Evolutionary conservation across 305 asterid genomes (phyloP), one percentile per base, ranked within the genome.

Genomic region (Fraxinus albicans): DNA sequence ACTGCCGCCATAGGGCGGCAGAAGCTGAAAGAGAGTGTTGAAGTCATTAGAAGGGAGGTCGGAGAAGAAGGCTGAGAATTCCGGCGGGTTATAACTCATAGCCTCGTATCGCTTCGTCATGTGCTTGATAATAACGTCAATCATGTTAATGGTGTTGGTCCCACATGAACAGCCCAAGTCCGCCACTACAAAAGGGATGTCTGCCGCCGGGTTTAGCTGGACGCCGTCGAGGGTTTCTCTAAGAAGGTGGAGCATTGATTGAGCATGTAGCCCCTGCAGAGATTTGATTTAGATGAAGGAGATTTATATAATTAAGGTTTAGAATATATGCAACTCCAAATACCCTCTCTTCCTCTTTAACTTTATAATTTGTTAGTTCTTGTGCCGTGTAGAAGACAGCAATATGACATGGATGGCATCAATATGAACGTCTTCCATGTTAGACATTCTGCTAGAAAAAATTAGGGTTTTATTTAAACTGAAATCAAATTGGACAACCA

Each of bases 121-220:
- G 82, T 96, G 98, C 69, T 93, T 88, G 77, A 96, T 87, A 87
- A 96, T 96, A 38, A 89, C 93, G 6, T 94, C 98, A 82, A 92
- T 86, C 86, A 89, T 91, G 90, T 85, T 89, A 27, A 96, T 82
- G 77, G 98, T 96, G 96, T 96, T 96, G 92, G 90, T 79, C 1
- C 98, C 99, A 15, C 96, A 87, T 0, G 98, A 96, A 80, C 99
- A 96, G 4, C 99, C 99, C n/a, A 96, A 86, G 85, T 96, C 99
- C 65, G 96, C 98, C 89, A 96, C 91, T 34, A 86, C 93, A 77
- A 96, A 93, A 0, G 97, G 89, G n/a, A 13, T 15, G 4, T 86
- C 95, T 31, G 92, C 29, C 27, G 27, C 79, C 55, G 91, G 78
- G 80, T 86, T 86, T 82, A 94, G 88, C 74, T 84, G 76, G n/a